These are phyloP conservation scores for Starmerella stigmatis DNA, from an alignment of 805 yeast species.

Conservation along the genomic window DNA sequence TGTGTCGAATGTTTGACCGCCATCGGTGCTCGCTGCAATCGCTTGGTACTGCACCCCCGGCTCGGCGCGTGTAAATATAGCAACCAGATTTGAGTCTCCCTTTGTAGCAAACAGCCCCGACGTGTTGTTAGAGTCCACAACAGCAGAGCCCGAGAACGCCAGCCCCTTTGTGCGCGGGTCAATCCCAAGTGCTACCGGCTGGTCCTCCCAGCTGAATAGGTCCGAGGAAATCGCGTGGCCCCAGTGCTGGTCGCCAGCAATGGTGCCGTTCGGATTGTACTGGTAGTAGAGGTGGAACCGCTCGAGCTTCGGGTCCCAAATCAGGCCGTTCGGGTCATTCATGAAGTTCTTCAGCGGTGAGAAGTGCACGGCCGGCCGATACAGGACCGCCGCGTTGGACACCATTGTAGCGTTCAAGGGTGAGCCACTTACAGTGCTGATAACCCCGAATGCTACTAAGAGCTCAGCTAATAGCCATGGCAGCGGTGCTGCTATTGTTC, in stretches of 20 bases:
- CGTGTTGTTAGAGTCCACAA: slow-evolving; percentile 33
- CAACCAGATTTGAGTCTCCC: slow-evolving; percentile 31
- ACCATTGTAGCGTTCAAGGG: neutral
- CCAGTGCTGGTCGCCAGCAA: slow-evolving; percentile 35
- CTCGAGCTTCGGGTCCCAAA: slow-evolving; percentile 28
- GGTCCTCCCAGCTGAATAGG: slow-evolving; percentile 31
- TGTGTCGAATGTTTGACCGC: slow-evolving; percentile 31
- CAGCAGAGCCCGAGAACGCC: slow-evolving; percentile 34
- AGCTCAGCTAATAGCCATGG: neutral
- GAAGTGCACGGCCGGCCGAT: slow-evolving; percentile 27
- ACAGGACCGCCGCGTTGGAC: slow-evolving; percentile 1
- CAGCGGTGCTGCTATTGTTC: too few species aligned
- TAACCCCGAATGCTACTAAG: slow-evolving; percentile 1
- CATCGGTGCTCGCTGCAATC: slow-evolving; percentile 32
- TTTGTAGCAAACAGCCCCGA: slow-evolving; percentile 28
- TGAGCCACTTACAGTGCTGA: neutral
- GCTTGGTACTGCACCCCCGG: slow-evolving; percentile 30
- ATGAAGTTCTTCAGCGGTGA: slow-evolving; percentile 34
- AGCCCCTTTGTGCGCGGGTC: slow-evolving; percentile 27
- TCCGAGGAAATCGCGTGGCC: slow-evolving; percentile 36
- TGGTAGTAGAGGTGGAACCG: slow-evolving; percentile 35
- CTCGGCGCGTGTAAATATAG: slow-evolving; percentile 31
- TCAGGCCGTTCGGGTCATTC: slow-evolving; percentile 40
- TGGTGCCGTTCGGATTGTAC: slow-evolving; percentile 31
- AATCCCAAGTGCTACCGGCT: slow-evolving; percentile 29